phyloP scores from a whole-genome alignment of 148 eudicot genomes.

The Arctostaphylos glauca region DNA sequence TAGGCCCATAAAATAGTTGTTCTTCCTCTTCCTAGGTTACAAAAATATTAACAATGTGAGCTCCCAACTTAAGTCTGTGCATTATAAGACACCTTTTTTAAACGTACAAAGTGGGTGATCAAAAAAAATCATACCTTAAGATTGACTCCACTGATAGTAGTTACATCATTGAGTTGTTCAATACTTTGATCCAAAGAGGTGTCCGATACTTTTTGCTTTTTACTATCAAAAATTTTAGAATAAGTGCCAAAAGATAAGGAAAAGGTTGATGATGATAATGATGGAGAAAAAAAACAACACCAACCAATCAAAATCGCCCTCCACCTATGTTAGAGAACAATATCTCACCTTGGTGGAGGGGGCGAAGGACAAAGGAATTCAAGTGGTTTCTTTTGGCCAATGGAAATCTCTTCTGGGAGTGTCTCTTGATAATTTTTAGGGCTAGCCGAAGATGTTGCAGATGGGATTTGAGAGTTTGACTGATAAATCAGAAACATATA shows the following conservation, averaged over 20 bases:
- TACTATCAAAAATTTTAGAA: constrained; percentile 38
- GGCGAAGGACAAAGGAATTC: constrained; percentile 70
- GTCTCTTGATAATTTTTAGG: constrained; percentile 48
- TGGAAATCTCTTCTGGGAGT: constrained; percentile 48
- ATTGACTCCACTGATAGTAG: constrained; percentile 96
- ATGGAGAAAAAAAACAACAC: background rate
- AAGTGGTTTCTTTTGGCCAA: constrained; percentile 75
- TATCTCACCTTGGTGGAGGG: constrained; percentile 62
- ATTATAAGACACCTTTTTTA: background rate
- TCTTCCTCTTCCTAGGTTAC: constrained; percentile 85
- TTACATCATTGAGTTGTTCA: constrained; percentile 97
- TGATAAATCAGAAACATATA: constrained; percentile 20
- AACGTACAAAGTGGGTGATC: no score
- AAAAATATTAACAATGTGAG: background rate
- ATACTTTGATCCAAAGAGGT: constrained; percentile 79
- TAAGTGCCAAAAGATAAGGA: background rate
- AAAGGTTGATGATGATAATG: background rate
- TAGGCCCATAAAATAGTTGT: constrained; percentile 79
- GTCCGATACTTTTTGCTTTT: constrained; percentile 88
- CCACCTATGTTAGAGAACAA: constrained; percentile 3
- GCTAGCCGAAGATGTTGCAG: constrained; percentile 35
- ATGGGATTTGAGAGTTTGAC: constrained; percentile 45
- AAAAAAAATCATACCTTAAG: constrained; percentile 58
- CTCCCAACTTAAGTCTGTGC: background rate
- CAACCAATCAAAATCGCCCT: background rate